Evolutionary conservation across 441 rosid genomes (phyloP), one percentile per base, ranked within the genome.

Genomic region (Geranium incanum): DNA sequence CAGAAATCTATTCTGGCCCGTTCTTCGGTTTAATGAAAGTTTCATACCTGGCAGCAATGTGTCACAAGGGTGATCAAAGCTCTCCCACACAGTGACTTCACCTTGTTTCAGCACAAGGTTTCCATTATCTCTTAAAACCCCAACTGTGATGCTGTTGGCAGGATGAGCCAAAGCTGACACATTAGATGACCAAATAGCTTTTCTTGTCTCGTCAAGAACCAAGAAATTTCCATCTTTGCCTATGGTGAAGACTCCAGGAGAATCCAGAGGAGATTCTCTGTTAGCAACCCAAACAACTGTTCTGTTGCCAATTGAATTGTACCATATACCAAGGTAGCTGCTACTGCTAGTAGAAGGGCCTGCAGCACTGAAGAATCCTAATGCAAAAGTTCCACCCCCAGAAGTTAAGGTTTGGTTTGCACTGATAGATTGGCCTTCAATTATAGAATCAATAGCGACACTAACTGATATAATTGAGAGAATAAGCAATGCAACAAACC

Each of bases 241-340:
- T 1, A 94, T 75, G 0, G 74, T 77, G 0, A 92, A 71, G 75
- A 74, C 78, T 9, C 97, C 99, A 76, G 85, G 6, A 82, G 75
- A n/a, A 94, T 70, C 0, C 4, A 68, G 45, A 8, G 97, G 93
- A 0, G 0, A 68, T 4, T 83, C 82, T 79, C 97, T 82, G 66
- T 92, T 94, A 18, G 97, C 96, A 2, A 92, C 85, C 97, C 99
- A 94, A 0, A 92, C 85, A 1, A 86, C 78, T 15, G 92, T 28
- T 39, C 23, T 68, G 57, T 21, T 68, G n/a, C 39, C 80, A 59
- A 89, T 73, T 70, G 79, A 72, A 19, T 81, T 76, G 69, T 91
- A 91, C 96, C 96, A 82, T 13, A 93, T 86, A 8, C 98, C 98
- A 11, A 91, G 75, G 68, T 81, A 91, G 72, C 87, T 80, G 5